Base-by-base conservation (phyloP, 2,329 filamentous ascomycete species). In the Cryoendolithus antarcticus region DNA sequence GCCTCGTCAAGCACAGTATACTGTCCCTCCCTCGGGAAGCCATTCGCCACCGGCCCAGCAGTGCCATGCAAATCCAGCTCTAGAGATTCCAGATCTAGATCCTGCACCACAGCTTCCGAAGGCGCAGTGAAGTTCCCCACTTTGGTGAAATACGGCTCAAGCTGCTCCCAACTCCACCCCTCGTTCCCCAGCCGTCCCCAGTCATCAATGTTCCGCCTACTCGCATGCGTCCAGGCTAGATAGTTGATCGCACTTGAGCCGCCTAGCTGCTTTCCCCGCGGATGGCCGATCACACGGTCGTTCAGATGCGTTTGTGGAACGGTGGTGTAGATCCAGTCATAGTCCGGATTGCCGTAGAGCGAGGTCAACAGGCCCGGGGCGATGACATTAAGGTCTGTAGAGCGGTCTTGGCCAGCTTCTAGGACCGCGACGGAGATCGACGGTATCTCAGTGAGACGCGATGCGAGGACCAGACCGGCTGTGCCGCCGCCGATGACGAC, bases 101-200 rank as follows among this genome's bases (percentile, higher is more conserved):
- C 45, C 10, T 32, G 19, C 29, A 15, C 15, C 13, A 44, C 43
- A 6, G 40, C 15, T 2, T 29, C 19, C 19, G 19, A 44, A 2
- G 60, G 58, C 6, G 47, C 40, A 1, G 52, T 58, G 34, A 61
- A 50, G 9, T 48, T 54, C 12, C 50, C 42, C 5, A 49, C 48
- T 21, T 48, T 49, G 30, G 55, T 48, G 44, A 58, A 60, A 39
- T 52, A 60, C 1, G 50, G 52, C 2, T 52, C 39, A 4, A 60
- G 8, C 6, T 47, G 49, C 8, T 55, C 51, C 27, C 50, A 59
- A 0, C 42, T 49, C 38, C 52, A 61, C 34, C 45, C 52, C 11
- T 53, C 39, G 35, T 62, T 59, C 4, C 48, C 56, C 1, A 60
- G 6, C 27, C 59, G 46, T 0, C 55, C 55, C 58, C 55, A 60